Percentiles rank a stretch among this genome's conserved stretches.
Conservation (phyloP, 495 filamentous ascomycete genomes). For the Rhypophila decipiens region DNA sequence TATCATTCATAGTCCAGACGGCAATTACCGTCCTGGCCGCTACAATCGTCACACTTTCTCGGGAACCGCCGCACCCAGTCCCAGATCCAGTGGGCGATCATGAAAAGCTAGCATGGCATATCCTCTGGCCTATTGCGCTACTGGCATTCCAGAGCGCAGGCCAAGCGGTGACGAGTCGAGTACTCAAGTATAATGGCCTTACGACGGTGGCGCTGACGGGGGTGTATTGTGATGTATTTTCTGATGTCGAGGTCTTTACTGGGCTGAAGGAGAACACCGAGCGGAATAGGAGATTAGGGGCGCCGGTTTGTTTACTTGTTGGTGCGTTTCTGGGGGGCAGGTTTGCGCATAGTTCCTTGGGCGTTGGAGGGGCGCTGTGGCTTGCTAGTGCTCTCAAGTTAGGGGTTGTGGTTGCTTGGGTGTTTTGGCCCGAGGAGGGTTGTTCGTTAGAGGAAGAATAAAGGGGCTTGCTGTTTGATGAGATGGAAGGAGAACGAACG, state of each 20-base stretch:
- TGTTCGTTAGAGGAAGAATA: too few relatives aligned
- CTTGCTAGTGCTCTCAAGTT: constrained; percentile 51
- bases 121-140: constrained; percentile 54
- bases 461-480: too few relatives aligned
- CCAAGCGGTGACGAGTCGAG: constrained; percentile 62
- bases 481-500: too few relatives aligned
- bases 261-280: constrained; percentile 46
- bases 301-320: constrained; percentile 50
- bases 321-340: constrained; percentile 57
- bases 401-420: constrained; percentile 46
- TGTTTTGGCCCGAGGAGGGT: constrained; percentile 47
- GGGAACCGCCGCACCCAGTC: constrained; percentile 15
- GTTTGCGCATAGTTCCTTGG: constrained; percentile 48
- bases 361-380: constrained; percentile 60
- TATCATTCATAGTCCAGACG: constrained; percentile 53
- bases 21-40: constrained; percentile 51
- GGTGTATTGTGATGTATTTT: constrained; percentile 66
- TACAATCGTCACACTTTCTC: constrained; percentile 45
- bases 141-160: constrained; percentile 66
- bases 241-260: constrained; percentile 50
- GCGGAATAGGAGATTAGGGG: constrained; percentile 51
- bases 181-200: constrained; percentile 53
- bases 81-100: constrained; percentile 35
- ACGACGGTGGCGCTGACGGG: constrained; percentile 68
- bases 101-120: constrained; percentile 42